Base-by-base conservation (phyloP, 1,139 yeast genomes). In the Wickerhamomyces sp. region DNA sequence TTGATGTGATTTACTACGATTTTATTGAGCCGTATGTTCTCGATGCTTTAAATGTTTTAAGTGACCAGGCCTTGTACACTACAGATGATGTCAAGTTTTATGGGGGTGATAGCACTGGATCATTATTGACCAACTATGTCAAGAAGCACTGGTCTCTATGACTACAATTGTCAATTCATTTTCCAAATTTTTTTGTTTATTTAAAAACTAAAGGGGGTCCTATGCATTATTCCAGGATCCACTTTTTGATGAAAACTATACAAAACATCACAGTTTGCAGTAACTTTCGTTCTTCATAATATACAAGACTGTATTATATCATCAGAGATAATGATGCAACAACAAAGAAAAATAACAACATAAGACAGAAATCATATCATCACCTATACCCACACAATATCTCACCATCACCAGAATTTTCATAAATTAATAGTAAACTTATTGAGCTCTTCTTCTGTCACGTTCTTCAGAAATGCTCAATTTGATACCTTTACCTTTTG, bases 401-500 rank as follows among this genome's bases (percentile, higher is more conserved):
- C 34, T 29, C 31, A 18, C 35, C 31, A 29, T 29, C 31, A 10
- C 31, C 31, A 29, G 13, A 29, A 3, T 29, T 29, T 29, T 29
- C 13, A 10, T 29, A 9, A 29, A 10, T 29, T 11, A 29, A 55
- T 56, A 56, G 39, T 50, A 50, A 48, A 54, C 58, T 34, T 45
- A 72, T 74, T 81, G 85, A 68, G 89, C 85, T 83, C 94, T 84
- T 81, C 88, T 84, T 84, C 95, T 86, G 91, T 93, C 99, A 81
- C 99, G 91, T 84, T 93, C 99, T 80, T 93, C 99, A 69, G 98
- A 80, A 73, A 91, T 90, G 67, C 95, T 75, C 72, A 93, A 85
- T 82, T 91, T 93, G 75, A 93, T 87, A 87, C 99, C 99, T 85
- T 93, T 93, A 80, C 98, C 98, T 91, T 90, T 93, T 82, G 99